Base-by-base conservation (phyloP, 2,329 filamentous ascomycete genomes). In the Fusarium sp. region DNA sequence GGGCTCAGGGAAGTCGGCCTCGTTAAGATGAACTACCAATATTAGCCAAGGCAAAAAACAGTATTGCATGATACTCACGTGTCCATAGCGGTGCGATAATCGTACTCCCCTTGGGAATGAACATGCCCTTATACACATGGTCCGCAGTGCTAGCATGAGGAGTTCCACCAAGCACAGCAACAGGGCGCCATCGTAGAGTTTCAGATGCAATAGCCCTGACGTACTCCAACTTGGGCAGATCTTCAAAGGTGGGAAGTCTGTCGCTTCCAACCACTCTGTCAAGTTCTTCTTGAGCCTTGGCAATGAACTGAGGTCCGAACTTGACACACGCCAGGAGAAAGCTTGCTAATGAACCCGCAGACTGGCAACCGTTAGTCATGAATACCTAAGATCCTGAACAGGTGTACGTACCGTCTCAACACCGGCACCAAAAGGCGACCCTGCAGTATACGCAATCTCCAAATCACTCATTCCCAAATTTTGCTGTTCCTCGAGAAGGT, bases 301-400 rank as follows among this genome's bases (percentile, higher is more conserved):
- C 79, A 8, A 87, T 83, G 6, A 84, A 82, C 10, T 82, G 80
- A 0, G 82, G 82, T 3, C 81, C 83, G 31, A 82, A 83, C n/a
- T 85, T 76, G 17, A 78, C 80, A 73, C 87, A 87, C 0, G 84
- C 85, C 0, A 88, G 77, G 20, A 85, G 77, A 69, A 87, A 81
- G n/a, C 78, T 87, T 0, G 60, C 83, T 62, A 75, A 81, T 58
- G 76, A 87, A 59, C 55, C 86, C 72, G 66, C 85, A 58, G 66
- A 87, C 81, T 74, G 1, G 1, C 0, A 10, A 1, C 0, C 8
- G 0, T 46, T 4, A 60, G 31, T 4, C 2, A 0, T 0, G 2
- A 3, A 7, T 2, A 0, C 0, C 14, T 0, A 1, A 6, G 6
- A 3, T 2, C 3, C 1, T 0, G 5, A 4, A 13, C 4, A 0